phyloP scores from a whole-genome alignment of 306 rosid genomes.

The Lupinus albus region DNA sequence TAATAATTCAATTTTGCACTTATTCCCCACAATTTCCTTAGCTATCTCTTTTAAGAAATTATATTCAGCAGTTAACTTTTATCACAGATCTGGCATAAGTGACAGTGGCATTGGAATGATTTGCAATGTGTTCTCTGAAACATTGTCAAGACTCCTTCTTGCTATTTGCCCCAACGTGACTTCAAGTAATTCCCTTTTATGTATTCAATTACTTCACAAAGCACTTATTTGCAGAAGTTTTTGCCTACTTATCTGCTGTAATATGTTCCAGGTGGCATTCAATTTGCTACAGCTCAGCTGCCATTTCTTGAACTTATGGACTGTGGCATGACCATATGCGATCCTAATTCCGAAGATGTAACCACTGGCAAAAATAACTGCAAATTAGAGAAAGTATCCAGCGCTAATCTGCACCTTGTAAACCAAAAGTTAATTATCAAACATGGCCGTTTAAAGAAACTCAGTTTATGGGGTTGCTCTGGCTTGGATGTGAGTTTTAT shows the following conservation, averaged over 20 bases:
- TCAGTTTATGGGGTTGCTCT: slow-evolving; percentile 98
- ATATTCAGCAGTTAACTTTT: slow-evolving; percentile 36
- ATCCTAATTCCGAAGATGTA: slow-evolving; percentile 56
- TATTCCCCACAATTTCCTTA: neutral
- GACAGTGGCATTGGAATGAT: slow-evolving; percentile 96
- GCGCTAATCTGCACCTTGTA: slow-evolving; percentile 51
- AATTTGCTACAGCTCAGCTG: slow-evolving; percentile 88
- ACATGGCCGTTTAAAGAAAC: slow-evolving; percentile 75
- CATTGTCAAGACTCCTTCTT: slow-evolving; percentile 82
- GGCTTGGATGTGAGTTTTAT: slow-evolving; percentile 78
- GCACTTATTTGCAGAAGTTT: slow-evolving; percentile 29
- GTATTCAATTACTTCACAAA: slow-evolving; percentile 15
- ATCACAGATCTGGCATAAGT: slow-evolving; percentile 83
- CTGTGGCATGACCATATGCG: slow-evolving; percentile 94
- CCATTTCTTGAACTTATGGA: slow-evolving; percentile 95
- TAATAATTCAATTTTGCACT: slow-evolving; percentile 4
- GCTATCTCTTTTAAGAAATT: slow-evolving; percentile 14
- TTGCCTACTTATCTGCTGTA: slow-evolving; percentile 32
- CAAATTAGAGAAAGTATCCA: slow-evolving; percentile 45
- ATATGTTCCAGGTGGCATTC: slow-evolving; percentile 79
- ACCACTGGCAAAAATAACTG: slow-evolving; percentile 43
- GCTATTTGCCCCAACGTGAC: slow-evolving; percentile 95
- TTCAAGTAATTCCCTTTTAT: slow-evolving; percentile 66
- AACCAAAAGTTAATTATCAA: slow-evolving; percentile 90
- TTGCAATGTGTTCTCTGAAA: slow-evolving; percentile 83